Conservation (phyloP, 1,139 yeast genomes). For the Saccharomyces pastorianus region DNA sequence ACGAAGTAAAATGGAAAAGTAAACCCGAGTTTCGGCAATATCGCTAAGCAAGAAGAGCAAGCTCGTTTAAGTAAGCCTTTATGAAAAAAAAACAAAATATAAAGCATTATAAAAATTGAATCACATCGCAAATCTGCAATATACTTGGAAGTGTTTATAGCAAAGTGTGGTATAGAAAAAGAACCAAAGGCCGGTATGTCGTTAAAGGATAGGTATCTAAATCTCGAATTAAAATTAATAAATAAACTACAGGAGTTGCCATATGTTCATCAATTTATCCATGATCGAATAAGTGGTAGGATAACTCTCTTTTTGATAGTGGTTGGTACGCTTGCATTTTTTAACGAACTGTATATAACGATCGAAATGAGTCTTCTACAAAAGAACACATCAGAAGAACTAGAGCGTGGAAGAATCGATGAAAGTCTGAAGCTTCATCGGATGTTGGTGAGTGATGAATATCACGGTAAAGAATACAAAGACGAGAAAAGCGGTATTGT, state of each 20-base stretch:
- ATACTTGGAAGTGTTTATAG: not conserved
- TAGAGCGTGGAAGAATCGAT: constrained; percentile 27
- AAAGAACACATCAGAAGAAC: constrained; percentile 29
- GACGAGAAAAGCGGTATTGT: constrained; percentile 30
- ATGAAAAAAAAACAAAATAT: not conserved
- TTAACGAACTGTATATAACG: constrained; percentile 30
- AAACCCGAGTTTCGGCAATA: not conserved
- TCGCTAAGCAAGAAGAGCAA: constrained; percentile 1
- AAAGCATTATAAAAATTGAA: not conserved
- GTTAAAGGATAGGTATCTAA: constrained; percentile 11
- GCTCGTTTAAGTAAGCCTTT: constrained; percentile 1
- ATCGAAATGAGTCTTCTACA: constrained; percentile 31
- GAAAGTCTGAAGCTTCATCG: constrained; percentile 25
- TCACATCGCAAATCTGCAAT: not conserved
- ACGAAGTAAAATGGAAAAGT: not conserved
- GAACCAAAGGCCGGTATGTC: not conserved
- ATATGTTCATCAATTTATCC: constrained; percentile 25
- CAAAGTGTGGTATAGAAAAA: not conserved
- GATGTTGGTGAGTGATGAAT: constrained; percentile 28
- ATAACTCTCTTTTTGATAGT: constrained; percentile 28
- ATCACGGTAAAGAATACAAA: constrained; percentile 27
- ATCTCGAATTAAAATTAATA: constrained; percentile 17
- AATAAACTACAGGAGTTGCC: constrained; percentile 15
- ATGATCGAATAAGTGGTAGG: constrained; percentile 29
- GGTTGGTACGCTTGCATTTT: constrained; percentile 28